Percentiles rank a stretch among this genome's conserved stretches.
These are phyloP conservation scores for Metarhizium sp. DNA, from an alignment of 2,329 filamentous ascomycete genomes.

Conservation along the genomic window DNA sequence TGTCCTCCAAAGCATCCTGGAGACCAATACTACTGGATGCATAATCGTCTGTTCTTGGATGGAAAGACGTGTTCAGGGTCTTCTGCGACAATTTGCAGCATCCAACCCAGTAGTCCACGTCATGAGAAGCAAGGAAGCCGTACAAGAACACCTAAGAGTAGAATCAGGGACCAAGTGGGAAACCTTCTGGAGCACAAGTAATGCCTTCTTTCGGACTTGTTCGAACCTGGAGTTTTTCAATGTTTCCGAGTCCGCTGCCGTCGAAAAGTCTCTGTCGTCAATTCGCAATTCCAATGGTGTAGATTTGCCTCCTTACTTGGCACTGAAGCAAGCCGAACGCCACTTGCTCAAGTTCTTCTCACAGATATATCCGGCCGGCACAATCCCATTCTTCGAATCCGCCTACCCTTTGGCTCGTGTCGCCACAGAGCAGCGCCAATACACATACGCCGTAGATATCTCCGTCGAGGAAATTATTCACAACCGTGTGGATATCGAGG, in stretches of 20 bases:
- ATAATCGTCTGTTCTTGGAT: constrained; percentile 68
- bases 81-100: constrained; percentile 52
- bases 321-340: constrained; percentile 57
- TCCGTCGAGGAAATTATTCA: constrained; percentile 43
- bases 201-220: constrained; percentile 51
- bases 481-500: constrained; percentile 49
- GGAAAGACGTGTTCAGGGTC: constrained; percentile 50
- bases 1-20: constrained; percentile 50
- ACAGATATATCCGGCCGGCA: constrained; percentile 43
- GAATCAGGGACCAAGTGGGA: constrained; percentile 45
- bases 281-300: constrained; percentile 8
- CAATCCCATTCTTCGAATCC: constrained; percentile 50
- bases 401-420: constrained; percentile 57
- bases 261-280: not conserved
- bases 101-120: constrained; percentile 65
- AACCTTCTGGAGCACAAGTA: constrained; percentile 48
- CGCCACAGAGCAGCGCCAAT: constrained; percentile 48
- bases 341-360: constrained; percentile 63
- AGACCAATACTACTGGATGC: constrained; percentile 47
- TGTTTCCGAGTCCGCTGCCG: constrained; percentile 45
- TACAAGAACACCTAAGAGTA: constrained; percentile 53
- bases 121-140: constrained; percentile 53
- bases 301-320: constrained; percentile 50
- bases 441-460: constrained; percentile 61
- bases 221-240: constrained; percentile 74